These are phyloP conservation scores for Gomphus bonarii DNA, from an alignment of 1,284 basidiomycete species.

Conservation along the genomic window DNA sequence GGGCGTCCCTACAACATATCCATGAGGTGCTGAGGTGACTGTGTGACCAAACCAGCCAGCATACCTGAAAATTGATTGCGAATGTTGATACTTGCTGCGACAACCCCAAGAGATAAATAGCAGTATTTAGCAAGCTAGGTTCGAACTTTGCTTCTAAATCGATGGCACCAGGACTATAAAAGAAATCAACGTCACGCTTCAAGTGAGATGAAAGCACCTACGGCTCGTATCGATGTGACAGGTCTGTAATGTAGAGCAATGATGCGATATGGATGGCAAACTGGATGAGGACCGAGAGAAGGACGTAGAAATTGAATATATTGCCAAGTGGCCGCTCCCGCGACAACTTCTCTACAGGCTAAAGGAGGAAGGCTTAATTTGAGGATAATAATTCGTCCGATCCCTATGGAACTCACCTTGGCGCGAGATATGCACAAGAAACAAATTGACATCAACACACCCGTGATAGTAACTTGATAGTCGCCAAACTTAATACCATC, in stretches of 20 bases:
- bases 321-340: constrained; percentile 85
- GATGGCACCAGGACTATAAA: constrained; percentile 59
- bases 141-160: constrained; percentile 94
- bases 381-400: neutral
- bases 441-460: constrained; percentile 95
- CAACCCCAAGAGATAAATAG: constrained; percentile 87
- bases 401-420: constrained; percentile 47
- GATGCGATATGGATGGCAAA: constrained; percentile 86
- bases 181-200: constrained; percentile 10
- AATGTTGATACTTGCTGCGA: constrained; percentile 96
- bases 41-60: constrained; percentile 11
- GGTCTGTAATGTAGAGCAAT: constrained; percentile 82
- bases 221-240: constrained; percentile 73
- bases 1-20: constrained; percentile 60
- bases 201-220: constrained; percentile 30
- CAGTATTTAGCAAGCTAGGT: constrained; percentile 86
- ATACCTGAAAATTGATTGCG: constrained; percentile 88
- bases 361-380: constrained; percentile 5
- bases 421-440: constrained; percentile 95
- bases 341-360: constrained; percentile 89
- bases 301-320: constrained; percentile 92
- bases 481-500: constrained; percentile 98
- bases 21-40: neutral
- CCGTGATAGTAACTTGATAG: constrained; percentile 87
- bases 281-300: constrained; percentile 82